Evolutionary conservation across 78 protist species (phyloP).

Genomic region (Dictyostelium brefeldianum): DNA sequence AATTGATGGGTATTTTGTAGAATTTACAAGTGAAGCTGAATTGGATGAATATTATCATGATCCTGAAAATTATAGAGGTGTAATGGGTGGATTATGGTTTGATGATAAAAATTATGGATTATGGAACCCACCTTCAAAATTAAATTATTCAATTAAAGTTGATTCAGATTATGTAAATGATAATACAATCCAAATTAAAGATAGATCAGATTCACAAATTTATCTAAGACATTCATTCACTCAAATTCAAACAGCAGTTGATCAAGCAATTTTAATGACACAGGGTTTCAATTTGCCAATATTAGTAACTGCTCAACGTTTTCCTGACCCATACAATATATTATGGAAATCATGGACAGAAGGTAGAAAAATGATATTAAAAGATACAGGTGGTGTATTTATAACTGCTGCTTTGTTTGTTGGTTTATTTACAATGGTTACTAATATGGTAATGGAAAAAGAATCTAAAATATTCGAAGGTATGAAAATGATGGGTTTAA

Average conservation of each 20-base stretch:
- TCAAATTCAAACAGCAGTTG: slow-evolving; percentile 29
- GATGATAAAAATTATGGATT: not conserved
- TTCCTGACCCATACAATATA: slow-evolving; percentile 41
- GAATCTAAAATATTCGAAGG: slow-evolving; percentile 29
- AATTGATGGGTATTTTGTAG: not conserved
- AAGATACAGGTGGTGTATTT: slow-evolving; percentile 30
- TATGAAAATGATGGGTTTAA: slow-evolving; percentile 63
- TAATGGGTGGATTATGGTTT: slow-evolving; percentile 22
- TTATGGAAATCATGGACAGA: slow-evolving; percentile 18
- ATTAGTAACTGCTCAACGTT: not conserved
- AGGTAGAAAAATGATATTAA: slow-evolving; percentile 3
- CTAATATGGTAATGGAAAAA: slow-evolving; percentile 48
- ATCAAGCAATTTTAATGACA: slow-evolving; percentile 29
- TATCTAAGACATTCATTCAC: not conserved
- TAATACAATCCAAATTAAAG: not conserved
- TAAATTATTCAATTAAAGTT: slow-evolving; percentile 12
- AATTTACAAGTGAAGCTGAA: no score
- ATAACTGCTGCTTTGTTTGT: slow-evolving; percentile 26
- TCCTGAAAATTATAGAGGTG: not conserved
- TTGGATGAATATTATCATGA: not conserved
- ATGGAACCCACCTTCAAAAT: not conserved
- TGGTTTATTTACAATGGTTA: not conserved
- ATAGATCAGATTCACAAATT: not conserved
- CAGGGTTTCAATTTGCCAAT: not conserved
- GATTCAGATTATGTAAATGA: not conserved